Conservation (phyloP, 371 early-diverging fungal species). For the Sporodiniella umbellata region DNA sequence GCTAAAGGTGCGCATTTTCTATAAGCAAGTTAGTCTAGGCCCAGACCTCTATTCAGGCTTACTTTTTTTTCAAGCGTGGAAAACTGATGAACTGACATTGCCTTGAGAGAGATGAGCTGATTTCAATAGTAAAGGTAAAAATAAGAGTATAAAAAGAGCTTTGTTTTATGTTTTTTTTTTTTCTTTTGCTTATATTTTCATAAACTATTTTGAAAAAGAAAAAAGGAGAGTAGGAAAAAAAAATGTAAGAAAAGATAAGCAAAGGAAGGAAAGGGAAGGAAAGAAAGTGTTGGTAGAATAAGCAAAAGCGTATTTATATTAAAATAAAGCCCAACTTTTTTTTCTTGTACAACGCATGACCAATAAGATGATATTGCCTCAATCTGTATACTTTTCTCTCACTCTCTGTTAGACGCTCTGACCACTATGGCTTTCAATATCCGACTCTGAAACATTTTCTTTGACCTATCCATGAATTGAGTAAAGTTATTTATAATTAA, state of each 20-base stretch:
- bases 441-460: background rate
- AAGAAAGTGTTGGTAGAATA: background rate
- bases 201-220: too few species aligned
- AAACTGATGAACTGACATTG: background rate
- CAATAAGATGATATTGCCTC: background rate
- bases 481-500: too few species aligned
- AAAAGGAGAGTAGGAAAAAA: too few species aligned
- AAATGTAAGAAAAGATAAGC: background rate
- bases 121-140: too few species aligned
- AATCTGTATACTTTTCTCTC: background rate
- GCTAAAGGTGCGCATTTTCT: slow-evolving; percentile 29
- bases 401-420: slow-evolving; percentile 6
- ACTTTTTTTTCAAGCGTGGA: background rate
- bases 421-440: slow-evolving; percentile 1
- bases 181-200: too few species aligned
- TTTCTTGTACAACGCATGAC: slow-evolving; percentile 4
- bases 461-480: too few species aligned
- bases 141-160: too few species aligned
- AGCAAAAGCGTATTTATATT: background rate
- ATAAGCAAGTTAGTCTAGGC: too few species aligned
- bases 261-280: slow-evolving; percentile 1
- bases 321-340: background rate
- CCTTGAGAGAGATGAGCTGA: too few species aligned
- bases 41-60: too few species aligned
- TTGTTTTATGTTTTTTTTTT: too few species aligned